A percentile compares a stretch with the other conserved stretches of the same genome.
These are phyloP conservation scores for Penicillium samsonianum DNA, from an alignment of 495 filamentous ascomycete genomes.

Conservation along the genomic window DNA sequence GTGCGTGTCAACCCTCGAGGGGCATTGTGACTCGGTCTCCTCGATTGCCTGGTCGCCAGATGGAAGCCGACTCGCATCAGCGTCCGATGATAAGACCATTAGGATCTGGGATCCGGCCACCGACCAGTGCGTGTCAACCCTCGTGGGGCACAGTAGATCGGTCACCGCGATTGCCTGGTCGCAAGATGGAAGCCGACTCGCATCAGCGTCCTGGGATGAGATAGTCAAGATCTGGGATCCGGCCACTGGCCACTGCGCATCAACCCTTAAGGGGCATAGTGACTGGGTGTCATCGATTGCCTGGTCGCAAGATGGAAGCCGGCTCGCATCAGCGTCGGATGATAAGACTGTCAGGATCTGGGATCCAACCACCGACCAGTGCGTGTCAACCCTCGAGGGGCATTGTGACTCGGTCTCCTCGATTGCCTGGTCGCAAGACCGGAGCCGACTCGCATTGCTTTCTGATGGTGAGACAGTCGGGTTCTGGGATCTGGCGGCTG, in stretches of 20 bases:
- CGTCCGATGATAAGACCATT: constrained; percentile 10
- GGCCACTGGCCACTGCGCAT: not conserved
- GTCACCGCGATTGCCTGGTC: not conserved
- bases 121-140: not conserved
- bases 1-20: constrained; percentile 32
- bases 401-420: constrained; percentile 14
- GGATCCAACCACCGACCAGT: constrained; percentile 68
- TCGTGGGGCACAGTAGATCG: constrained; percentile 4
- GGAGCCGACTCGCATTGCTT: constrained; percentile 16
- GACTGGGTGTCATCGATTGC: not conserved
- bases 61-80: constrained; percentile 17
- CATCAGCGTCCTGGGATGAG: constrained; percentile 9
- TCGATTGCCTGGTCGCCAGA: constrained; percentile 27
- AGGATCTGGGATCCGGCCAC: constrained; percentile 12
- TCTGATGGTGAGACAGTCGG: constrained; percentile 10
- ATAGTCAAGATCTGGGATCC: constrained; percentile 18
- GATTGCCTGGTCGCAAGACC: constrained; percentile 26
- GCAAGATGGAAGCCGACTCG: constrained; percentile 13
- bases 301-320: constrained; percentile 12
- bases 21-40: constrained; percentile 13
- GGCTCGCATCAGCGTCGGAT: constrained; percentile 10
- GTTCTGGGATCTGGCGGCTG: constrained; percentile 9
- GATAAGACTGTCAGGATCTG: constrained; percentile 21
- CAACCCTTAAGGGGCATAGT: constrained; percentile 17
- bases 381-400: constrained; percentile 27